Evolutionary conservation across 2,329 filamentous ascomycete genomes (phyloP).

Genomic region (Ophiosphaerella korrae): DNA sequence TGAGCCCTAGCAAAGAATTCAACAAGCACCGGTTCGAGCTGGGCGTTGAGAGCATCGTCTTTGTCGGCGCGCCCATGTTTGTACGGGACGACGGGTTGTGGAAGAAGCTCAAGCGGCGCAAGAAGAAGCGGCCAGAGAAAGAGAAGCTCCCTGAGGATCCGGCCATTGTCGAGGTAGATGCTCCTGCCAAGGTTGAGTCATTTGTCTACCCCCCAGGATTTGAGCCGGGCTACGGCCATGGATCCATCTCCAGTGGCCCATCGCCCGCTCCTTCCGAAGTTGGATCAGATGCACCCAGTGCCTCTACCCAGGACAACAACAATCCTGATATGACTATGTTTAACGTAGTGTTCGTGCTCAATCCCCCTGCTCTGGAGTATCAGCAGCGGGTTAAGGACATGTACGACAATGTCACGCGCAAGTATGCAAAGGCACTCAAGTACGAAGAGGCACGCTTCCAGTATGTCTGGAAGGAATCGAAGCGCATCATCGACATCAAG

Average conservation of each 20-base stretch:
- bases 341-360: slow-evolving; percentile 90
- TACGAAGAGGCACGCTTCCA: slow-evolving; percentile 88
- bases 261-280: slow-evolving; percentile 41
- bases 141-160: slow-evolving; percentile 15
- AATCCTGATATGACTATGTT: slow-evolving; percentile 90
- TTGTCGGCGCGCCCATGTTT: slow-evolving; percentile 50
- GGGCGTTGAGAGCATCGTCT: slow-evolving; percentile 47
- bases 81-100: slow-evolving; percentile 48
- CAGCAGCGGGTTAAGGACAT: slow-evolving; percentile 75
- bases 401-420: slow-evolving; percentile 87
- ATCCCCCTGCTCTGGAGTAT: slow-evolving; percentile 77
- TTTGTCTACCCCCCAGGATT: slow-evolving; percentile 45
- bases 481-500: slow-evolving; percentile 79
- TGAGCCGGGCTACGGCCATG: slow-evolving; percentile 49
- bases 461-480: slow-evolving; percentile 91
- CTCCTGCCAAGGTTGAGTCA: slow-evolving; percentile 13
- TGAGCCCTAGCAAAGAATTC: slow-evolving; percentile 44
- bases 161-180: slow-evolving; percentile 23
- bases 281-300: slow-evolving; percentile 47
- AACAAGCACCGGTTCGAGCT: slow-evolving; percentile 50
- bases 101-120: slow-evolving; percentile 45
- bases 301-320: slow-evolving; percentile 55
- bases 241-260: slow-evolving; percentile 35
- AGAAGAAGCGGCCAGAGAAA: slow-evolving; percentile 26
- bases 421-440: slow-evolving; percentile 89